These are phyloP conservation scores for Candida sanyaensis DNA, from an alignment of 1,139 yeast species.

Conservation along the genomic window DNA sequence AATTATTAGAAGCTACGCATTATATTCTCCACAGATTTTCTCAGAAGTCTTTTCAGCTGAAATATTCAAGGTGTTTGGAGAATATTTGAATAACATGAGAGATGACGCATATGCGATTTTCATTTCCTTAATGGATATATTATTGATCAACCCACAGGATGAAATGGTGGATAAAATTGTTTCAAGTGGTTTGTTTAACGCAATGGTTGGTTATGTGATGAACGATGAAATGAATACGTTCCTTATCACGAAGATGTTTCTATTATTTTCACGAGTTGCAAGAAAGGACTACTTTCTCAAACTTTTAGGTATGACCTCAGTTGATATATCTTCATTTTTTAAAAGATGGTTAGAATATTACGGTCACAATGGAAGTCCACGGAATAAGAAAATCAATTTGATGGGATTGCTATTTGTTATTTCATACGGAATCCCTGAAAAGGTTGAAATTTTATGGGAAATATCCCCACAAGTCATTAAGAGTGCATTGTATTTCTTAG, in stretches of 20 bases:
- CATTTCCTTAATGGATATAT: slow-evolving; percentile 60
- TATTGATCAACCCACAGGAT: slow-evolving; percentile 34
- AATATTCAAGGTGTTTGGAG: slow-evolving; percentile 55
- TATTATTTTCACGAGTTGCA: slow-evolving; percentile 56
- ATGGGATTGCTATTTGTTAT: slow-evolving; percentile 57
- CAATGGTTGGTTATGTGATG: slow-evolving; percentile 46
- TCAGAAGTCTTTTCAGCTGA: slow-evolving; percentile 29
- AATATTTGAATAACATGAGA: slow-evolving; percentile 61
- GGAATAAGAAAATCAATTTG: slow-evolving; percentile 62
- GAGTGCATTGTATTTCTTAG: slow-evolving; percentile 61
- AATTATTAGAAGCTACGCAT: slow-evolving; percentile 69
- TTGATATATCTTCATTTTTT: slow-evolving; percentile 27
- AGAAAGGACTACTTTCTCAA: slow-evolving; percentile 35
- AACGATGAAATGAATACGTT: slow-evolving; percentile 47
- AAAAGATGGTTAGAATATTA: slow-evolving; percentile 37
- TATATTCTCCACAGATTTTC: slow-evolving; percentile 57
- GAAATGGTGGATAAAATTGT: slow-evolving; percentile 36
- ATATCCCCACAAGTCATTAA: slow-evolving; percentile 43
- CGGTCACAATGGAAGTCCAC: slow-evolving; percentile 64
- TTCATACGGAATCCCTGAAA: slow-evolving; percentile 23
- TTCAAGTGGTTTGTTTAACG: slow-evolving; percentile 49
- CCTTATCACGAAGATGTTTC: slow-evolving; percentile 52
- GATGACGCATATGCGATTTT: slow-evolving; percentile 67
- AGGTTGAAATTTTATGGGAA: slow-evolving; percentile 17
- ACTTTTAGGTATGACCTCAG: slow-evolving; percentile 32